phyloP scores from a whole-genome alignment of 495 filamentous ascomycete genomes.

The Penicillium paxilli region DNA sequence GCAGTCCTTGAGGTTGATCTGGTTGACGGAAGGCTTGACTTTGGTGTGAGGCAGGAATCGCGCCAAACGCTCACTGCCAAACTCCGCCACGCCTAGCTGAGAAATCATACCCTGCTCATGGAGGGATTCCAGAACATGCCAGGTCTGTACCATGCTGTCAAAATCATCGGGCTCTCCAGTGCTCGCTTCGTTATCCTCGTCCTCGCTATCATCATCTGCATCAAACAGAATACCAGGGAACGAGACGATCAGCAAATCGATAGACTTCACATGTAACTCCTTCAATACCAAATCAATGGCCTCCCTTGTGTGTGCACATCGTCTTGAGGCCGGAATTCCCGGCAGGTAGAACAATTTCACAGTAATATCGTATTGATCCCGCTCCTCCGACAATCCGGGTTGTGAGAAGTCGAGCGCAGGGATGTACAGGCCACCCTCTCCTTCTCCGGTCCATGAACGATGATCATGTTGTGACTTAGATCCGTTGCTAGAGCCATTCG shows the following conservation, averaged over 20 bases:
- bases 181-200: constrained; percentile 61
- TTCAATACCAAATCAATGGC: constrained; percentile 77
- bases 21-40: constrained; percentile 81
- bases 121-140: constrained; percentile 71
- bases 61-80: constrained; percentile 76
- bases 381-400: constrained; percentile 73
- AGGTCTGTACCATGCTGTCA: constrained; percentile 71
- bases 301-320: constrained; percentile 67
- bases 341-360: constrained; percentile 92
- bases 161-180: constrained; percentile 49
- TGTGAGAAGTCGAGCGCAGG: constrained; percentile 73
- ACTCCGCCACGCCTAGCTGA: constrained; percentile 84
- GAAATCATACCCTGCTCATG: constrained; percentile 68
- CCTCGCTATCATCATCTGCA: constrained; percentile 81
- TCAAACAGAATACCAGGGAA: constrained; percentile 95
- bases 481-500: constrained; percentile 15
- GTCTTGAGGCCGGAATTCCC: constrained; percentile 56
- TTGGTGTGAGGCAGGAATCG: constrained; percentile 64
- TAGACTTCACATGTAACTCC: constrained; percentile 69
- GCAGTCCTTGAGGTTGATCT: constrained; percentile 97
- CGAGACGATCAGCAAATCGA: constrained; percentile 89
- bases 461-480: constrained; percentile 24
- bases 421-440: constrained; percentile 65
- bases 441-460: constrained; percentile 62
- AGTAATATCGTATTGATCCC: constrained; percentile 85